These are phyloP conservation scores for Thalassiosira exigua DNA, from an alignment of 352 stramenopile species.

Conservation along the genomic window DNA sequence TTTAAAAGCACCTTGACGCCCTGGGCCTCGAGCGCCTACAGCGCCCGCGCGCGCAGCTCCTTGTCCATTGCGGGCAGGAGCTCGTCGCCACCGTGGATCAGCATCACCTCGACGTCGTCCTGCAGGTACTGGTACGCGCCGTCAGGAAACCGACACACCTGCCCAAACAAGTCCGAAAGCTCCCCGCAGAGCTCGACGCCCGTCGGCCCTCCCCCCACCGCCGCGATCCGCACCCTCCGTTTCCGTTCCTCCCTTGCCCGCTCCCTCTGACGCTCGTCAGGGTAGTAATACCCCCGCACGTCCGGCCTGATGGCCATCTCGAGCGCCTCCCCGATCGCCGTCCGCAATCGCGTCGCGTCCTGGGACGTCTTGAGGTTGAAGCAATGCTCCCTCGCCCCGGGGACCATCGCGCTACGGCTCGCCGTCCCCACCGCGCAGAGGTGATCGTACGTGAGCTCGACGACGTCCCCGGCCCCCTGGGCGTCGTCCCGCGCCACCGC, in stretches of 20 bases:
- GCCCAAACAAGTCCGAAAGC: slow-evolving; percentile 80
- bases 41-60: slow-evolving; percentile 57
- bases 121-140: slow-evolving; percentile 53
- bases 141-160: slow-evolving; percentile 70
- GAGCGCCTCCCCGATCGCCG: slow-evolving; percentile 79
- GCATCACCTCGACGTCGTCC: slow-evolving; percentile 65
- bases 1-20: slow-evolving; percentile 81
- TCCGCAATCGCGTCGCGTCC: slow-evolving; percentile 68
- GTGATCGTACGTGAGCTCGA: slow-evolving; percentile 85
- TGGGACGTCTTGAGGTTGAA: slow-evolving; percentile 83
- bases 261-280: slow-evolving; percentile 50
- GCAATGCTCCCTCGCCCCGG: slow-evolving; percentile 82
- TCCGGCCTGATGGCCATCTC: slow-evolving; percentile 79
- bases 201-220: slow-evolving; percentile 80
- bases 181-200: slow-evolving; percentile 86
- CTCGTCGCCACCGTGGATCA: slow-evolving; percentile 73
- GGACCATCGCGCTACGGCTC: slow-evolving; percentile 72
- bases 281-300: slow-evolving; percentile 61
- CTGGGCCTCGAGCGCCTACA: slow-evolving; percentile 54
- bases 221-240: slow-evolving; percentile 73
- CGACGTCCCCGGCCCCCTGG: slow-evolving; percentile 57
- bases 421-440: slow-evolving; percentile 82
- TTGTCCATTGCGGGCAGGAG: slow-evolving; percentile 83
- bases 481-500: slow-evolving; percentile 52
- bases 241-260: slow-evolving; percentile 65